A percentile compares a stretch with the other conserved stretches of the same genome.
phyloP scores from a whole-genome alignment of 768 basidiomycete genomes.

The Rhodotorula graminis region DNA sequence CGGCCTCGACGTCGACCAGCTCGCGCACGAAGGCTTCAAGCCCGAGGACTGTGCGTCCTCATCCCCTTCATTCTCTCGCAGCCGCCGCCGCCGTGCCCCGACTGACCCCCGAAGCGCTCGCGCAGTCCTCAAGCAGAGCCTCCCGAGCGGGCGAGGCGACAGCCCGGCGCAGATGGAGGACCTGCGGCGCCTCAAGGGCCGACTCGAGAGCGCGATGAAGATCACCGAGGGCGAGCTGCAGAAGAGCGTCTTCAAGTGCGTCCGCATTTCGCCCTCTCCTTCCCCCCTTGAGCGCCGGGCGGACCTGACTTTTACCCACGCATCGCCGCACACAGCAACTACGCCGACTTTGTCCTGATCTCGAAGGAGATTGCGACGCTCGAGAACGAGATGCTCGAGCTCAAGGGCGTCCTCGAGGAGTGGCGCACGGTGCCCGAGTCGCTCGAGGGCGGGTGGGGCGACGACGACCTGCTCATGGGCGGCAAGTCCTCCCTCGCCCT shows the following conservation, averaged over 20 bases:
- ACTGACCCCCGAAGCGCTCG: not conserved
- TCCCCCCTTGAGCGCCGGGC: not conserved
- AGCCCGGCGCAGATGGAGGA: conserved; percentile 48
- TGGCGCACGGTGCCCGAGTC: conserved; percentile 94
- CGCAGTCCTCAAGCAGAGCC: conserved; percentile 33
- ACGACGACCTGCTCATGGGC: conserved; percentile 52
- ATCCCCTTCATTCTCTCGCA: not conserved
- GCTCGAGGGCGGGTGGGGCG: conserved; percentile 65
- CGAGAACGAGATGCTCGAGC: conserved; percentile 95
- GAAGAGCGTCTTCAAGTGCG: conserved; percentile 82
- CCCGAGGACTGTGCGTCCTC: conserved; percentile 72
- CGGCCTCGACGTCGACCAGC: conserved; percentile 54
- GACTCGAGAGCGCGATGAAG: conserved; percentile 64
- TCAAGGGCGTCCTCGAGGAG: conserved; percentile 87
- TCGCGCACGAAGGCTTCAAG: conserved; percentile 78
- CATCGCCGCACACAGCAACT: conserved; percentile 55
- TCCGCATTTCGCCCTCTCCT: not conserved
- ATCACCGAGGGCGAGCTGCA: conserved; percentile 76
- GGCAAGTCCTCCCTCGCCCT: conserved; percentile 43
- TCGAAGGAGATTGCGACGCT: conserved; percentile 95
- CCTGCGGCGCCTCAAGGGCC: conserved; percentile 66
- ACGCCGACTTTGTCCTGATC: conserved; percentile 91
- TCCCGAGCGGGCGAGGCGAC: conserved; percentile 45
- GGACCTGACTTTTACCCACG: not conserved
- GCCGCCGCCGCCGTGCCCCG: no score